These are phyloP conservation scores for Blastobotrys mokoenaii DNA, from an alignment of 805 yeast species.

Conservation along the genomic window DNA sequence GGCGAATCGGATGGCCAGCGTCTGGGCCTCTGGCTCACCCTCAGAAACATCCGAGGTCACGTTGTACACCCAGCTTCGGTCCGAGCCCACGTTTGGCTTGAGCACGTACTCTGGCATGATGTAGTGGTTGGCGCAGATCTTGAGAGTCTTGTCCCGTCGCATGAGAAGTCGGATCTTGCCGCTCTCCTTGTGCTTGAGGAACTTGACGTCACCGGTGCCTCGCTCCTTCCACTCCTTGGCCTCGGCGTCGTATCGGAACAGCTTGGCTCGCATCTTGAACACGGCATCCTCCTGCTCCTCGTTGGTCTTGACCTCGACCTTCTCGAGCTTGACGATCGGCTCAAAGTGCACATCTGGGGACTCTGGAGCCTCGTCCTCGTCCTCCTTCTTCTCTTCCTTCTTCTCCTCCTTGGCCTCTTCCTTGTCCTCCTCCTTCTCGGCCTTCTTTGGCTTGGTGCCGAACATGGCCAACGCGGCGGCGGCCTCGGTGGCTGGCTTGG, in stretches of 20 bases:
- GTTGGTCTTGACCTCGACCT: conserved; percentile 92
- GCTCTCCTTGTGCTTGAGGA: conserved; percentile 78
- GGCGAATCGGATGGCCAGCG: conserved; percentile 88
- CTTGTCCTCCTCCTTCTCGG: conserved; percentile 31
- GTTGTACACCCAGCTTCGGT: conserved; percentile 96
- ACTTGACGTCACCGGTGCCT: conserved; percentile 97
- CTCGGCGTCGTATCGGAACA: conserved; percentile 82
- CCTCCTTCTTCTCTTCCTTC: conserved; percentile 31
- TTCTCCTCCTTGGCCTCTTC: conserved; percentile 39
- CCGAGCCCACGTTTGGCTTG: conserved; percentile 91
- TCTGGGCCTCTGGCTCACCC: conserved; percentile 92
- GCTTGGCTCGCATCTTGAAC: conserved; percentile 85
- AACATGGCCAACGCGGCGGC: conserved; percentile 88
- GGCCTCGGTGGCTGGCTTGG: conserved; percentile 12
- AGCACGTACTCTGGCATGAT: conserved; percentile 63
- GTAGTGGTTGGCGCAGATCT: conserved; percentile 96
- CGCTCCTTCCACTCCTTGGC: conserved; percentile 97
- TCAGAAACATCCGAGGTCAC: conserved; percentile 93
- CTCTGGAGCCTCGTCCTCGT: conserved; percentile 55
- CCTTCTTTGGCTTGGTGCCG: conserved; percentile 75
- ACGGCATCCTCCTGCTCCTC: conserved; percentile 83
- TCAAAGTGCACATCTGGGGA: conserved; percentile 88
- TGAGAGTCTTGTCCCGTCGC: conserved; percentile 98
- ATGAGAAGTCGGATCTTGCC: conserved; percentile 83
- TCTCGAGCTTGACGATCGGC: conserved; percentile 90